Base-by-base conservation (phyloP, 2,329 filamentous ascomycete species). In the Microcera coccophila region DNA sequence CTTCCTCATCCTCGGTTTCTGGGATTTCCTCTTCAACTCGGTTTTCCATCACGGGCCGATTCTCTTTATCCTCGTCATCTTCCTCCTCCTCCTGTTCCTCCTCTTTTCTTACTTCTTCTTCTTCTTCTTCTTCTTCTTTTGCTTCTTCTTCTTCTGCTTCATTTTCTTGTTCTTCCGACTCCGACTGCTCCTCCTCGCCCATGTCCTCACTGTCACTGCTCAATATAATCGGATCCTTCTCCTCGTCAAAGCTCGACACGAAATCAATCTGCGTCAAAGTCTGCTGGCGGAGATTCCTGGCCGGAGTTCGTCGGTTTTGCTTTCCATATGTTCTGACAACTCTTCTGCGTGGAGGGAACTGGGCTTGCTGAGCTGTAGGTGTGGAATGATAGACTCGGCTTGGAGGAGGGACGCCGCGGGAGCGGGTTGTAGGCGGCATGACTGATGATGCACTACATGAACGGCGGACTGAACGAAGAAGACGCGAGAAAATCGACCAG, bases 251-350 rank as follows among this genome's bases (percentile, higher is more conserved):
- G 48, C 60, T 63, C 28, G 57, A 66, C 15, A 65, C 63, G 55
- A 64, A 68, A 36, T 66, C 64, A 33, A 70, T 63, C 49, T 72
- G 69, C 4, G 69, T 72, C 17, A 72, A 49, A 2, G 69, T 72
- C 54, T 69, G 65, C 53, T 72, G 69, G 44, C 59, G 61, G 34
- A 68, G 41, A 4, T 52, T 42, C 15, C 48, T 50, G 1, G 49
- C 39, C 26, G 50, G 47, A 31, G 55, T 52, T 43, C 46, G 50
- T 11, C 42, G 45, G 26, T 52, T 57, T 37, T 57, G 51, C 15
- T 60, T 58, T 10, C 60, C 61, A 39, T 67, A 67, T n/a, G 63
- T 66, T 18, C 61, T 63, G 11, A 69, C 51, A 12, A 53, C 54
- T 28, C 51, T 66, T 36, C 57, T 60, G 17, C 66, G 60, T 11